Base-by-base conservation (phyloP, 331 rosid species). In the Quercus tomentella region DNA sequence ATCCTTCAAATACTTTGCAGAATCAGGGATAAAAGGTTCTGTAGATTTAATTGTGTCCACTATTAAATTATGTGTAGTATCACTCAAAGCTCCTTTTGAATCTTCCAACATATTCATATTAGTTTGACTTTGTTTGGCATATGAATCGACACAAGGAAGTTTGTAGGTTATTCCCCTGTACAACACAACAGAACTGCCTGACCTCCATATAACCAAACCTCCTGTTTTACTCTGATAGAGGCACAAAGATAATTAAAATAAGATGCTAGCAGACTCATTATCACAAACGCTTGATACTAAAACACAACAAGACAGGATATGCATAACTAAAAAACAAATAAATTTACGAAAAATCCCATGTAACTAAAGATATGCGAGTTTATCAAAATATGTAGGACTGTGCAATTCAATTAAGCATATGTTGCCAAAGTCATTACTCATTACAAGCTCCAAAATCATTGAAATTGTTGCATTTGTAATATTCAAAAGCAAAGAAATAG, bases 151-250 rank as follows among this genome's bases (percentile, higher is more conserved):
- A 30, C 97, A 91, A 16, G 89, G 96, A 76, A 94, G 89, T 77
- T 91, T 90, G 88, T 94, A 94, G 56, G 87, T 65, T 86, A 85
- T 81, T 83, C 97, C 97, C 86, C 98, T 91, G 78, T 90, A 94
- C 73, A 94, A 70, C 83, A 94, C 97, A 68, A 92, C 76, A 41
- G 92, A 88, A 80, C 97, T 88, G 56, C 98, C 98, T 0, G 97
- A 94, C 84, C 98, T 91, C 97, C 97, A 92, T 71, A 94, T 88
- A 77, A 94, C 94, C 81, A 92, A 81, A 62, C 98, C 97, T 77
- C 98, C 96, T 37, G 94, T 91, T 89, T 81, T 94, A 79, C 81
- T 89, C 98, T 94, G 83, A 80, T 75, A 55, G 75, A 76, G 78
- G 73, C 76, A 52, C 20, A 43, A 82, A 81, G 41, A 76, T 56